These are phyloP conservation scores for Mollisiaceae sp. DNA, from an alignment of 2,329 filamentous ascomycete genomes.

Conservation along the genomic window DNA sequence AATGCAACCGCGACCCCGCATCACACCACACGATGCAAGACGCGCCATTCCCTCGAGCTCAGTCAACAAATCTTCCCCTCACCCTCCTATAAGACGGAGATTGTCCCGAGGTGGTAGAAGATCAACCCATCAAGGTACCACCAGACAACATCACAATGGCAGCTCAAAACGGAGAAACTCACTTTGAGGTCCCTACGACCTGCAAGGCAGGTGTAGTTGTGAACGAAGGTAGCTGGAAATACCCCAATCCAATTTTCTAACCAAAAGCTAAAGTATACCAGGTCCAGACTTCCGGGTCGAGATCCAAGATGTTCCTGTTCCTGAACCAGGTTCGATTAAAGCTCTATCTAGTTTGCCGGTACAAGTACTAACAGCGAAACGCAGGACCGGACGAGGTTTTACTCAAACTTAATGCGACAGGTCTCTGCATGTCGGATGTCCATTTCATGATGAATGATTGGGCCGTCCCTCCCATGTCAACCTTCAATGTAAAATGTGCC, in stretches of 20 bases:
- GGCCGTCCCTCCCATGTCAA: conserved; percentile 52
- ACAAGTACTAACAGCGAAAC: not conserved
- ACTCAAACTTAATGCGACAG: conserved; percentile 61
- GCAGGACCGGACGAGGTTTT: conserved; percentile 54
- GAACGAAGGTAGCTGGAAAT: conserved; percentile 43
- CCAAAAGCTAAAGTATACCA: conserved; percentile 8
- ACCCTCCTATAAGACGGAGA: not conserved
- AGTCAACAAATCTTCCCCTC: not conserved
- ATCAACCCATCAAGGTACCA: not conserved
- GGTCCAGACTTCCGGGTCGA: conserved; percentile 55
- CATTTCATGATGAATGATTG: conserved; percentile 63
- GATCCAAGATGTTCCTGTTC: conserved; percentile 54
- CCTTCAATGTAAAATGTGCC: conserved; percentile 50
- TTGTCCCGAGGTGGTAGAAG: not conserved
- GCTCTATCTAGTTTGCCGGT: not conserved
- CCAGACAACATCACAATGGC: not conserved
- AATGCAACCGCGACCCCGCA: conserved; percentile 3
- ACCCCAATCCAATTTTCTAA: not conserved
- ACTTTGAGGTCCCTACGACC: conserved; percentile 49
- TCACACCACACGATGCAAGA: not conserved
- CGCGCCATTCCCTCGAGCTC: not conserved
- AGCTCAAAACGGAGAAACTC: not conserved
- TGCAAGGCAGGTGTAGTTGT: conserved; percentile 57
- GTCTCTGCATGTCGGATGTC: conserved; percentile 61
- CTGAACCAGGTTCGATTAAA: conserved; percentile 45